These are phyloP conservation scores for Ceratocystis lukuohia DNA, from an alignment of 2,329 filamentous ascomycete genomes.

Conservation along the genomic window DNA sequence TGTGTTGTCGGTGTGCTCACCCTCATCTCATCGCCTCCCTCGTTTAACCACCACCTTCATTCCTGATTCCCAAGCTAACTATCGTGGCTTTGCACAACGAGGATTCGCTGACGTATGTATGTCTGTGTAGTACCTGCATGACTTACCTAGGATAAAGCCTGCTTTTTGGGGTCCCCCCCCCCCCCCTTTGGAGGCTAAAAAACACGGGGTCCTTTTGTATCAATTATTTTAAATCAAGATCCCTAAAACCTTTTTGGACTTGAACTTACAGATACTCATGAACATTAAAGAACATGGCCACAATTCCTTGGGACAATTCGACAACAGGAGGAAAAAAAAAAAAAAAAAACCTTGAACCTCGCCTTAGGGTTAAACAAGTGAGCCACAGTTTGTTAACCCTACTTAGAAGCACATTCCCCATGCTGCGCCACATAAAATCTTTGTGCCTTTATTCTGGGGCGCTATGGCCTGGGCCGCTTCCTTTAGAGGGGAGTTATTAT, in stretches of 20 bases:
- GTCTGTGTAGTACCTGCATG: neutral
- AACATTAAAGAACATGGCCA: too few relatives aligned
- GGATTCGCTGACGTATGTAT: constrained; percentile 1
- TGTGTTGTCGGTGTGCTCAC: neutral
- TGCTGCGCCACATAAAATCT: neutral
- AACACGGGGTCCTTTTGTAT: neutral
- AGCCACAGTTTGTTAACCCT: neutral
- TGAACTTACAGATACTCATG: too few relatives aligned
- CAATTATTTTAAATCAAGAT: neutral
- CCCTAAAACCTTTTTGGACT: neutral
- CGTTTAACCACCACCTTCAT: neutral
- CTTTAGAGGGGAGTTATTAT: neutral
- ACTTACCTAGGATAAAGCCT: neutral
- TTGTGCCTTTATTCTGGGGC: neutral
- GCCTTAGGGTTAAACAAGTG: neutral
- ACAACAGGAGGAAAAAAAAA: too few relatives aligned
- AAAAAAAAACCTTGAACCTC: neutral
- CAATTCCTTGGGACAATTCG: too few relatives aligned
- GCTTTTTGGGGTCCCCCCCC: neutral
- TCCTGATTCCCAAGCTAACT: neutral
- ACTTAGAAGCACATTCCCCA: neutral
- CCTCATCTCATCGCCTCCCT: neutral
- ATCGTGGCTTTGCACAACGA: neutral
- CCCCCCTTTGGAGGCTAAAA: neutral
- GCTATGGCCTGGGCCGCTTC: too few relatives aligned